Percentiles rank a stretch among this genome's conserved stretches.
Conservation (phyloP, 2,329 filamentous ascomycete genomes). For the Venturiaceae sp. region DNA sequence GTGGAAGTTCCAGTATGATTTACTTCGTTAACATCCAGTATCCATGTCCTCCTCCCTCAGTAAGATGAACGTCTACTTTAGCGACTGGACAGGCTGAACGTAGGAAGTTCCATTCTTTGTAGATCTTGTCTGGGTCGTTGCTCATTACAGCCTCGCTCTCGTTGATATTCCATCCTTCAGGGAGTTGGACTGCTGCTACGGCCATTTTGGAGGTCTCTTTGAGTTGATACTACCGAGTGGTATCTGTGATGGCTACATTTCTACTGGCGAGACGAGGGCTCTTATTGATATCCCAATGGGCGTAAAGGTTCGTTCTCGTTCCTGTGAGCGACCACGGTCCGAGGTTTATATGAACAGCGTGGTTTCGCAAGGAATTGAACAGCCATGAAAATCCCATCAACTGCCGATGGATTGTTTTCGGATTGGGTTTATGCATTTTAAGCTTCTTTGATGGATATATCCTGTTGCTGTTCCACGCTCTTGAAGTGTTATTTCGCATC, state of each 20-base stretch:
- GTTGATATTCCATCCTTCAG: slow-evolving; percentile 1
- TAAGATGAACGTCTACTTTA: neutral
- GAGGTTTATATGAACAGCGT: neutral
- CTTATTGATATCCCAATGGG: too few relatives aligned
- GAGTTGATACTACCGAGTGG: neutral
- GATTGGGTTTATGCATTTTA: too few relatives aligned
- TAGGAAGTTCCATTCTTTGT: slow-evolving; percentile 2
- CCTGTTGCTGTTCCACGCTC: neutral
- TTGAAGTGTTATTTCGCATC: neutral
- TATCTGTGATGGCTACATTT: too few relatives aligned
- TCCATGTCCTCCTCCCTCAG: neutral
- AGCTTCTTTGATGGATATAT: neutral
- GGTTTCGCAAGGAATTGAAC: neutral
- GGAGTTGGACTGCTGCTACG: neutral
- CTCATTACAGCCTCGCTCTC: slow-evolving; percentile 1
- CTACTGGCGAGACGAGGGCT: too few relatives aligned
- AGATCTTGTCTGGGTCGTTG: slow-evolving; percentile 6
- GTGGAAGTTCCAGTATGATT: neutral
- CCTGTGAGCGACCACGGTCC: neutral
- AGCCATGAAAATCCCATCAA: neutral
- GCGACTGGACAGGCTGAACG: slow-evolving; percentile 4
- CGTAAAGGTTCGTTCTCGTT: neutral
- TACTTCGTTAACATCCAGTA: slow-evolving; percentile 8
- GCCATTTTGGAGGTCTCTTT: slow-evolving; percentile 1
- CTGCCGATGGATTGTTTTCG: neutral